Evolutionary conservation across 148 eudicot species (phyloP).

Genomic region (Arbutus unedo): DNA sequence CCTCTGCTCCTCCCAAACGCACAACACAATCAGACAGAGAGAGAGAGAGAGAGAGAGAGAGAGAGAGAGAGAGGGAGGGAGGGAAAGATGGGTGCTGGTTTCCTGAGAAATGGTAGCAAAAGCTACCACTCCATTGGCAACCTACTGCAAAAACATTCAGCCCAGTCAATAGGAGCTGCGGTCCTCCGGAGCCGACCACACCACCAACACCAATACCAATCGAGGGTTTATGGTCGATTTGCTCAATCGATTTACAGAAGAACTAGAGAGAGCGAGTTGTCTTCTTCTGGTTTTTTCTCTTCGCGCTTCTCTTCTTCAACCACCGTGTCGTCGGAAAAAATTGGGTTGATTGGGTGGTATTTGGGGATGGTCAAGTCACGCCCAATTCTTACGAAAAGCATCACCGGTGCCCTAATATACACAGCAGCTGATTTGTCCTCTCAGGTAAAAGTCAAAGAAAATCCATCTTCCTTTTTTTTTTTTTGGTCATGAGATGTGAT

Average conservation of each 20-base stretch:
- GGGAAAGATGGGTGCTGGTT: slow-evolving; percentile 12
- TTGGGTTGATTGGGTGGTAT: slow-evolving; percentile 72
- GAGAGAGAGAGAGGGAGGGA: neutral
- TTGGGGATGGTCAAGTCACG: slow-evolving; percentile 66
- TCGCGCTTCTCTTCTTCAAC: slow-evolving; percentile 26
- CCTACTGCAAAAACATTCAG: slow-evolving; percentile 8
- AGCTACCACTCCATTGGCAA: neutral
- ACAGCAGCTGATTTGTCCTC: slow-evolving; percentile 82
- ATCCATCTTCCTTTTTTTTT: neutral
- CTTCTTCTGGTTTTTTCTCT: slow-evolving; percentile 21
- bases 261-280: slow-evolving; percentile 27
- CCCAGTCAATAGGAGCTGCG: slow-evolving; percentile 16
- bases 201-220: slow-evolving; percentile 11
- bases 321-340: slow-evolving; percentile 7
- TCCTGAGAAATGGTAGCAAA: slow-evolving; percentile 19
- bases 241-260: slow-evolving; percentile 22
- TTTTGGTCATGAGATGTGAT: neutral
- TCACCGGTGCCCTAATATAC: slow-evolving; percentile 69
- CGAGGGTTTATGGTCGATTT: slow-evolving; percentile 20
- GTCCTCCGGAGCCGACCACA: neutral
- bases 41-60: neutral
- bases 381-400: slow-evolving; percentile 75
- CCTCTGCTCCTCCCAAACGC: neutral
- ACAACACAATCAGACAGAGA: neutral
- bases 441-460: slow-evolving; percentile 41